Percentiles rank a stretch among this genome's conserved stretches.
phyloP scores from a whole-genome alignment of 495 filamentous ascomycete species.

The Penicillium odoratum region DNA sequence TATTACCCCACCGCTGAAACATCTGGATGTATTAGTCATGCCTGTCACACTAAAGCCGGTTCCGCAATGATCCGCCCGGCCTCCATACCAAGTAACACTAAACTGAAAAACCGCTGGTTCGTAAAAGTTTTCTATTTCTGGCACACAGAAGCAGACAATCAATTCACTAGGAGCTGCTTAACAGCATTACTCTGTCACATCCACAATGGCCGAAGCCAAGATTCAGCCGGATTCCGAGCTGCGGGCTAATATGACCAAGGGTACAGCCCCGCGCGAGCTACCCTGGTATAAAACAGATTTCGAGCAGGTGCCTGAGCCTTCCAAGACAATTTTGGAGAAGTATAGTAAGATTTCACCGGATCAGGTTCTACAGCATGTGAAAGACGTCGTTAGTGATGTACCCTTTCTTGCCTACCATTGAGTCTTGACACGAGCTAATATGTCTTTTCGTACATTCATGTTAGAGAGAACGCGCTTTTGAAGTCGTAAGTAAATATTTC shows the following conservation, averaged over 20 bases:
- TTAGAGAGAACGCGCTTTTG: conserved; percentile 23
- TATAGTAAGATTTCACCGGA: conserved; percentile 48
- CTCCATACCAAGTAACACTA: too few relatives aligned
- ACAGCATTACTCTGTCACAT: not conserved
- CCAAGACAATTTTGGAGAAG: conserved; percentile 40
- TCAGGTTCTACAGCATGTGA: conserved; percentile 48
- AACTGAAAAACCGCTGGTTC: too few relatives aligned
- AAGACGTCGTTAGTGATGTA: conserved; percentile 38
- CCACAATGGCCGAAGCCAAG: conserved; percentile 21
- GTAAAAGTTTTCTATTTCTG: too few relatives aligned
- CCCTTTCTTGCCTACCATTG: too few relatives aligned
- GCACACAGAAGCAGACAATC: too few relatives aligned
- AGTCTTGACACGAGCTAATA: not conserved
- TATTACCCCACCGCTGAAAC: too few relatives aligned
- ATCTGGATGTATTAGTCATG: too few relatives aligned
- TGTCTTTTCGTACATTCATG: too few relatives aligned
- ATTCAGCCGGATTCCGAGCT: conserved; percentile 11
- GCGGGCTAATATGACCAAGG: conserved; percentile 13
- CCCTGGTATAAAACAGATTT: conserved; percentile 24
- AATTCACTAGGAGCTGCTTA: too few relatives aligned
- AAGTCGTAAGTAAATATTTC: conserved; percentile 16
- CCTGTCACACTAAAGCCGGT: too few relatives aligned
- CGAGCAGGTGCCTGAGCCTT: conserved; percentile 19
- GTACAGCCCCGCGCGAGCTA: conserved; percentile 11
- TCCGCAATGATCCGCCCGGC: too few relatives aligned